Conservation (phyloP, 495 filamentous ascomycete genomes). For the Aspergillus avenaceus region DNA sequence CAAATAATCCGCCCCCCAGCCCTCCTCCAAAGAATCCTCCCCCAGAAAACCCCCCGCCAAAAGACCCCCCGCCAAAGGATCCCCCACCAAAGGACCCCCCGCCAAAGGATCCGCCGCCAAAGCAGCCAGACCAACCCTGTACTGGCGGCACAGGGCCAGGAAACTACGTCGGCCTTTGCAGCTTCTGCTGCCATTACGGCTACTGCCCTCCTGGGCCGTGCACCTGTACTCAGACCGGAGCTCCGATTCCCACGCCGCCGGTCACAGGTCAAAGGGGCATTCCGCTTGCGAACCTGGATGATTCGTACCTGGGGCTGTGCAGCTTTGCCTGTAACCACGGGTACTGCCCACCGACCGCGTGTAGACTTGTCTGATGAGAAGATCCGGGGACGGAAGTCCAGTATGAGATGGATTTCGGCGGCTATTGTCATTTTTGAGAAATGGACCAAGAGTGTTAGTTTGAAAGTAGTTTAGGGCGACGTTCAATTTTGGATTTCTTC, state of each 20-base stretch:
- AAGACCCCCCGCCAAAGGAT: neutral
- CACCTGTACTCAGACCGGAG: conserved; percentile 32
- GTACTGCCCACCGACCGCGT: conserved; percentile 39
- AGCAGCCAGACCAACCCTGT: conserved; percentile 15
- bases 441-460: no score
- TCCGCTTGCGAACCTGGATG: conserved; percentile 25
- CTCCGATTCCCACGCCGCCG: conserved; percentile 20
- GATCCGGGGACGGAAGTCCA: no score
- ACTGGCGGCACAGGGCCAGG: conserved; percentile 32
- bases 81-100: neutral
- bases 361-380: conserved; percentile 14
- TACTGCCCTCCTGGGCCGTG: conserved; percentile 40
- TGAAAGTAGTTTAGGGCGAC: no score
- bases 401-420: no score
- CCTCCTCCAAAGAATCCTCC: neutral
- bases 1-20: neutral
- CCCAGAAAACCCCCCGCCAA: neutral
- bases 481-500: no score
- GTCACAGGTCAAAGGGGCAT: conserved; percentile 22
- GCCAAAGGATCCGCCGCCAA: neutral
- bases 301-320: conserved; percentile 38
- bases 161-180: conserved; percentile 40
- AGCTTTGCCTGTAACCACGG: conserved; percentile 38
- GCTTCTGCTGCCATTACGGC: conserved; percentile 34
- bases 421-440: no score